Base-by-base conservation (phyloP, 129 eudicot genomes). In the Saussurea involucrata region DNA sequence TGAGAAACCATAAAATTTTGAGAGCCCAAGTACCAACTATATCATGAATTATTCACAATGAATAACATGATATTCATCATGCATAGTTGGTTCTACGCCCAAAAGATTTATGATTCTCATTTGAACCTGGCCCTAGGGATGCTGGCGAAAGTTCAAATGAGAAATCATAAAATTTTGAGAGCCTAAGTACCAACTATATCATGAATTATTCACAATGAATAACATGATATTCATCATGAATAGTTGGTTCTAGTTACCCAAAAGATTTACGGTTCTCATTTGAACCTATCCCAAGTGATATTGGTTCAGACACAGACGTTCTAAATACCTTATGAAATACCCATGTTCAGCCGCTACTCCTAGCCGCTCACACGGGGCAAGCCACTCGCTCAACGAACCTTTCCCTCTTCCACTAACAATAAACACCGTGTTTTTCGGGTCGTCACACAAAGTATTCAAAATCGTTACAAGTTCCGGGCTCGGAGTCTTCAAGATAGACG, bases 311-410 rank as follows among this genome's bases (percentile, higher is more conserved):
- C 21, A 40, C 25, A 27, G 28, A 20, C 11, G 24, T 33, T 24
- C 6, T 12, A 24, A 37, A 61, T 85, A 92, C 97, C 95, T 89
- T 74, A 92, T 60, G 67, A 87, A 89, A 85, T 77, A 89, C 28
- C 97, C 97, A 74, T 92, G 97, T 81, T 92, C 95, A 57, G 97
- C 97, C 24, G 97, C 97, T 49, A 92, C 29, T 28, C 97, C 97
- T 71, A 92, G 82, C 68, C 73, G 68, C 69, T 82, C 89, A 84
- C 95, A 92, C 3, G 95, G 92, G 22, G 76, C 76, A 36, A 92
- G 92, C 97, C 97, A 92, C 71, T 89, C 92, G 31, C 77, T 76
- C 42, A 92, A 71, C 5, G 89, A 80, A 49, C 42, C 69, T 81
- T 83, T 85, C 24, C 88, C 92, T 83, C 97, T 86, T 66, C 97